Conservation (phyloP, 2,329 filamentous ascomycete species). For the Microsporum canis region DNA sequence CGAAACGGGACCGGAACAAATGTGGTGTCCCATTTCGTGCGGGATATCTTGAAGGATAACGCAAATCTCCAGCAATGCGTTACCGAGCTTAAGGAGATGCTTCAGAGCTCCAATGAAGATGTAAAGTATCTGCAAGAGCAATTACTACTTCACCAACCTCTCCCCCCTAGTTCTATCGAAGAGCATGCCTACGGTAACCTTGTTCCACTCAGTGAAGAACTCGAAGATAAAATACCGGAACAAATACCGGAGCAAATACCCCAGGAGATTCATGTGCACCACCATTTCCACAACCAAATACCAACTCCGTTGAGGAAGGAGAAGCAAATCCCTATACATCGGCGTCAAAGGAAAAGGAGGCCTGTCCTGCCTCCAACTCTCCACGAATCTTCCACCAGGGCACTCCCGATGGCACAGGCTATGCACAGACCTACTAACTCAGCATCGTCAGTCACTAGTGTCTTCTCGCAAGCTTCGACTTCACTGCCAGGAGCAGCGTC, state of each 20-base stretch:
- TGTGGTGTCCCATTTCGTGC: conserved; percentile 91
- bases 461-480: conserved; percentile 22
- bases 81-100: conserved; percentile 78
- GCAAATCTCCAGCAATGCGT: conserved; percentile 87
- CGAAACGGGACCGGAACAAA: conserved; percentile 49
- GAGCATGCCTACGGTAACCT: conserved; percentile 9
- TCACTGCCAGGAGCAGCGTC: conserved; percentile 47
- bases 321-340: conserved; percentile 37
- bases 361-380: conserved; percentile 44
- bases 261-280: conserved; percentile 81
- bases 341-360: conserved; percentile 62
- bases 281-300: conserved; percentile 72
- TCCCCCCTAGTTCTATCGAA: conserved; percentile 27
- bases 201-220: conserved; percentile 57
- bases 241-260: conserved; percentile 41
- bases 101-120: conserved; percentile 85
- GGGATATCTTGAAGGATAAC: conserved; percentile 90
- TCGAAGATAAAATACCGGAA: conserved; percentile 43
- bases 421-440: conserved; percentile 28
- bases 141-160: conserved; percentile 64
- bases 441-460: conserved; percentile 28
- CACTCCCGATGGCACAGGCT: conserved; percentile 10
- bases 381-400: conserved; percentile 24
- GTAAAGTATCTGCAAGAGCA: conserved; percentile 79
- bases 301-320: conserved; percentile 40